Percentiles rank a stretch among this genome's conserved stretches.
Conservation (phyloP, 345 rosid genomes). For the Syzygium grande region DNA sequence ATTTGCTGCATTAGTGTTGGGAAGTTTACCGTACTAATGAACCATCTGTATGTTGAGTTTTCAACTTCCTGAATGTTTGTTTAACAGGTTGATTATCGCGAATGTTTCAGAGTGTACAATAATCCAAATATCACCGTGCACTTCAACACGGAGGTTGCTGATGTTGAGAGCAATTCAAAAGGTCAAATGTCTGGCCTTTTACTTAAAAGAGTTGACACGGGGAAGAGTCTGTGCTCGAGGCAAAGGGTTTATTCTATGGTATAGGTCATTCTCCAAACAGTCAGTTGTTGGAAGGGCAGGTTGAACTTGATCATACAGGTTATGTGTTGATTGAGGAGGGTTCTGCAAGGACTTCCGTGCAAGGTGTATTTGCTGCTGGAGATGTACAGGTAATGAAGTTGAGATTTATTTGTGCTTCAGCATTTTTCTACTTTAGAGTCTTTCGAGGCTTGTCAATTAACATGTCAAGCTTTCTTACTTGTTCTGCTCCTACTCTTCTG, state of each 20-base stretch:
- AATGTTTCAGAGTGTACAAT: constrained; percentile 99
- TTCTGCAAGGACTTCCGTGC: constrained; percentile 69
- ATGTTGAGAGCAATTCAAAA: constrained; percentile 77
- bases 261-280: constrained; percentile 97
- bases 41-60: constrained; percentile 68
- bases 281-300: constrained; percentile 88
- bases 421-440: not conserved
- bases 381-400: constrained; percentile 77
- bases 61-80: constrained; percentile 99
- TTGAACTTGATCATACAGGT: constrained; percentile 74
- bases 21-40: constrained; percentile 54
- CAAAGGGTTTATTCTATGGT: constrained; percentile 95
- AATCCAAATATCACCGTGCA: constrained; percentile 91
- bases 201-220: constrained; percentile 59
- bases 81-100: constrained; percentile 99
- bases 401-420: not conserved
- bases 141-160: constrained; percentile 81
- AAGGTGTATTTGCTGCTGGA: constrained; percentile 97
- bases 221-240: constrained; percentile 78
- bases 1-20: not conserved
- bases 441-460: not conserved
- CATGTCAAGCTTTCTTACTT: not conserved
- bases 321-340: constrained; percentile 78
- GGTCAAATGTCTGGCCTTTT: constrained; percentile 93
- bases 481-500: not conserved